Conservation (phyloP, 1,139 yeast species). For the Candida tropicalis region DNA sequence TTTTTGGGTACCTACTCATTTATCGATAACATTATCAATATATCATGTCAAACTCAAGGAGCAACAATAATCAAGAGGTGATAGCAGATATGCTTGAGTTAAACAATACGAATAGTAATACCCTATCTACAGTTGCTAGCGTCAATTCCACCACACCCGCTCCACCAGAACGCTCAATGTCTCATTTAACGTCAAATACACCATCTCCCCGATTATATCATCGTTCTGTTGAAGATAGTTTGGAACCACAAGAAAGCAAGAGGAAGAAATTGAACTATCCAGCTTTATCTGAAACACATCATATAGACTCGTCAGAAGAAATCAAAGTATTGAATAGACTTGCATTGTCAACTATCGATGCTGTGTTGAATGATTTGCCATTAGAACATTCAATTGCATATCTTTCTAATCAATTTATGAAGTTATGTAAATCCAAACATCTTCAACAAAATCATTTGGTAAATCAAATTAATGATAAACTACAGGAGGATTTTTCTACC, state of each 20-base stretch:
- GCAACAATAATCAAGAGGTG: not conserved
- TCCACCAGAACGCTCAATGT: slow-evolving; percentile 1
- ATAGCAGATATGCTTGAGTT: slow-evolving; percentile 4
- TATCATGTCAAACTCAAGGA: not conserved
- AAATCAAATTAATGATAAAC: slow-evolving; percentile 21
- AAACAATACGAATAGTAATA: slow-evolving; percentile 4
- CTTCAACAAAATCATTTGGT: slow-evolving; percentile 35
- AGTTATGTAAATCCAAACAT: slow-evolving; percentile 36
- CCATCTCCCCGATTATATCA: slow-evolving; percentile 6
- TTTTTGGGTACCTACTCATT: no score
- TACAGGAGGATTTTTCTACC: slow-evolving; percentile 20
- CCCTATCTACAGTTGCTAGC: slow-evolving; percentile 3
- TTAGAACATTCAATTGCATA: slow-evolving; percentile 28
- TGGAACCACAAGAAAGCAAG: slow-evolving; percentile 6
- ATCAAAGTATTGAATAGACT: not conserved
- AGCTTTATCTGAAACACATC: not conserved
- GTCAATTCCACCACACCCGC: slow-evolving; percentile 1
- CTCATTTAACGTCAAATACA: slow-evolving; percentile 7
- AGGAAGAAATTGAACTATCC: slow-evolving; percentile 10
- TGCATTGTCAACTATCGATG: slow-evolving; percentile 18
- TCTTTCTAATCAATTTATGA: slow-evolving; percentile 34
- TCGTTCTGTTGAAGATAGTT: slow-evolving; percentile 3
- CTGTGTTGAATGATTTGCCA: slow-evolving; percentile 22
- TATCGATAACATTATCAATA: not conserved
- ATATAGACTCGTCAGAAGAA: not conserved